These are phyloP conservation scores for Fistulifera pelliculosa DNA, from an alignment of 108 stramenopile species.

Conservation along the genomic window DNA sequence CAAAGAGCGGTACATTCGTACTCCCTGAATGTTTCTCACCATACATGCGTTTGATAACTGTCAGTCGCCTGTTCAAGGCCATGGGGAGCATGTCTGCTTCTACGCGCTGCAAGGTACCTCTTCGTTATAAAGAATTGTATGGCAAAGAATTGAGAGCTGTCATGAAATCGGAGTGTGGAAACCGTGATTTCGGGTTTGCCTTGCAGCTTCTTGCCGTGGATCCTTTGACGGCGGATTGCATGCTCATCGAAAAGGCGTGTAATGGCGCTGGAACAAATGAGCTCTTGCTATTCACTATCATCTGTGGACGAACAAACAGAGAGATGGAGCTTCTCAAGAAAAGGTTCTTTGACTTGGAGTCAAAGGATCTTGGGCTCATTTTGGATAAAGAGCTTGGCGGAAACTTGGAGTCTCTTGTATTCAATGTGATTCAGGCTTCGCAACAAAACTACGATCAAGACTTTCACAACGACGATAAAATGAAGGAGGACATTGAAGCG, in stretches of 20 bases:
- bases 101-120: constrained; percentile 34
- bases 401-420: constrained; percentile 28
- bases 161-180: constrained; percentile 43
- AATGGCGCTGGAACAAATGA: constrained; percentile 47
- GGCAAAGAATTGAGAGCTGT: constrained; percentile 35
- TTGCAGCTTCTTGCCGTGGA: constrained; percentile 39
- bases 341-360: constrained; percentile 44
- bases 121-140: constrained; percentile 35
- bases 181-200: constrained; percentile 44
- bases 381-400: constrained; percentile 41
- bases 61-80: constrained; percentile 21
- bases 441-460: constrained; percentile 49
- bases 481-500: constrained; percentile 34
- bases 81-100: constrained; percentile 20
- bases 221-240: constrained; percentile 39
- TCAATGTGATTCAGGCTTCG: constrained; percentile 38
- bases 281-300: constrained; percentile 31
- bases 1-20: not conserved
- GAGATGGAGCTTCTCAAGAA: constrained; percentile 62
- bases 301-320: constrained; percentile 47
- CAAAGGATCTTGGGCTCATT: constrained; percentile 34
- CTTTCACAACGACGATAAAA: constrained; percentile 44
- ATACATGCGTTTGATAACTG: no score
- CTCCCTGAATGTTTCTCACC: constrained; percentile 1
- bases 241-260: constrained; percentile 43